Evolutionary conservation across 2,329 filamentous ascomycete genomes (phyloP), one percentile per base, ranked within the genome.

Genomic region (Phialemoniopsis sp.): DNA sequence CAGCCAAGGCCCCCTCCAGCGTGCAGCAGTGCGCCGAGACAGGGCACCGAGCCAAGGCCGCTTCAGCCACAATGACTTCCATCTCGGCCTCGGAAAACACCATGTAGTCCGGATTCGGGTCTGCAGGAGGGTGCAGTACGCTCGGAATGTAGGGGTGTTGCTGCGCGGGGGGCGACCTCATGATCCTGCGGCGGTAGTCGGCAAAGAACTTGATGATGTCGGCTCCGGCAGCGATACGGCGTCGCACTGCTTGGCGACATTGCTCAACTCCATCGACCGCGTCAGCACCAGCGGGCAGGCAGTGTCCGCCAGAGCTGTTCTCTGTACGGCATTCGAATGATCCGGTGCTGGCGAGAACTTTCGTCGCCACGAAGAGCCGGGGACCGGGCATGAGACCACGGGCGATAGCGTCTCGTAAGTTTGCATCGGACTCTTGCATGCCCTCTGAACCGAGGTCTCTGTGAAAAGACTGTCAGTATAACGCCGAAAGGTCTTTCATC

Each of bases 371-470:
- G 51, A 77, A 76, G 30, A 79, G 61, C 3, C 76, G 66, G 0
- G 76, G 75, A 0, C 76, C 76, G 0, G 73, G 71, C 3, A 66
- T 68, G 10, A 79, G 50, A 5, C 73, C 74, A 7, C 74, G 68
- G 44, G 73, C 73, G 48, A 79, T 67, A 28, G 68, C 66, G 51
- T 79, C 71, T 9, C 75, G 64, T 4, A 79, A 54, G 39, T 67
- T 67, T 30, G 66, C 65, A 51, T 79, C 75, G 19, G 66, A 66
- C 29, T 69, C 66, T 19, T 63, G 59, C 43, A 77, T 62, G 1
- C 66, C 65, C 48, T 79, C 74, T 4, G 72, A 73, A 13, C 74
- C 73, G 1, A 78, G 62, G 50, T 79, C 75, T 32, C 75, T 63
- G 6, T 26, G 6, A 10, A 26, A 26, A 6, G 6, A 26, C 6